Base-by-base conservation (phyloP, 371 early-diverging fungal genomes). In the Capillidium heterosporum region DNA sequence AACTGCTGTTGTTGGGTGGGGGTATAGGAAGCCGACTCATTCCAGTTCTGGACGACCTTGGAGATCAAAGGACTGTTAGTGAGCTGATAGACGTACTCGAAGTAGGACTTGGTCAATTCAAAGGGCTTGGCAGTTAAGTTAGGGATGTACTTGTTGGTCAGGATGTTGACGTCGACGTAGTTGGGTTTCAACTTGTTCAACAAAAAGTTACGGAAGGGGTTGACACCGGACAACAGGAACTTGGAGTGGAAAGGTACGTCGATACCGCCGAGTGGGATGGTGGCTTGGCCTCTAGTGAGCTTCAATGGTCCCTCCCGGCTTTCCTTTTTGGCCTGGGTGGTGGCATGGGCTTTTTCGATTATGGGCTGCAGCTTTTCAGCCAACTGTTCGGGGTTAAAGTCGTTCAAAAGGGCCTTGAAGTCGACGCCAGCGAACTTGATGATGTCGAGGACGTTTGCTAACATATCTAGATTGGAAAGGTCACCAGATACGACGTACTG, bases 221-320 rank as follows among this genome's bases (percentile, higher is more conserved):
- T 73, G 54, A 94, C 91, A 67, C 94, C 93, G 57, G 79, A 81
- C 35, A 82, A 68, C 66, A 95, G 76, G 84, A 89, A 89, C 56
- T 80, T 76, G 2, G 95, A 94, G 73, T 95, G 96, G 86, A 94
- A 95, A 48, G 96, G 96, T 52, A 95, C 89, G 65, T 95, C 96
- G 57, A 95, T 87, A 59, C 95, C 95, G 21, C 77, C 74, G 24
- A 95, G 67, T 43, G 95, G 95, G 28, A 92, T 89, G 32, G 96
- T 90, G 26, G 95, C 91, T 59, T 80, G 72, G 51, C 92, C 92
- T 63, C 95, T 87, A 61, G 88, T 89, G 39, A 85, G 81, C 47
- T 68, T 65, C 57, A 91, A 68, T 48, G 74, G 65, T 13, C 73
- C 73, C 23, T 66, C 63, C 75, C 71, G 27, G 71, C 76, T 88